phyloP scores from a whole-genome alignment of 2,329 filamentous ascomycete species.

The Aspergillus novoparasiticus region DNA sequence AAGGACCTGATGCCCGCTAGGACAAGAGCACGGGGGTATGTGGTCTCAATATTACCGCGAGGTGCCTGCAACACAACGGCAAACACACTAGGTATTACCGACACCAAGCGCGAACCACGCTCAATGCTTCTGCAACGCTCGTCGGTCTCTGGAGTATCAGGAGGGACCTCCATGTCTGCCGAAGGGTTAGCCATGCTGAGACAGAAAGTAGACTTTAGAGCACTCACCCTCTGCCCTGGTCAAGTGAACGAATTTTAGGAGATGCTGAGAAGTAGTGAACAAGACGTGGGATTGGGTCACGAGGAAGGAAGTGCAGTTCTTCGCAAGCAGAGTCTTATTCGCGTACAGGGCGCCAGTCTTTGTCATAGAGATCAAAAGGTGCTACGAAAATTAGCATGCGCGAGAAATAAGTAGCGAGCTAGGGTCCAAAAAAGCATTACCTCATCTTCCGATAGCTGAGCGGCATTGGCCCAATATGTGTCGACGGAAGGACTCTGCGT shows the following conservation, averaged over 20 bases:
- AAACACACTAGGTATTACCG: slow-evolving; percentile 85
- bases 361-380: slow-evolving; percentile 66
- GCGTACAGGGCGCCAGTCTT: slow-evolving; percentile 77
- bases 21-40: slow-evolving; percentile 90
- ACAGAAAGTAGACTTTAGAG: slow-evolving; percentile 15
- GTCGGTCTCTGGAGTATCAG: slow-evolving; percentile 86
- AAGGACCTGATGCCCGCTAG: slow-evolving; percentile 82
- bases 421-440: slow-evolving; percentile 27
- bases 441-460: slow-evolving; percentile 42
- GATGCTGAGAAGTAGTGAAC: slow-evolving; percentile 88
- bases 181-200: slow-evolving; percentile 25
- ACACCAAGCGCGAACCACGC: slow-evolving; percentile 81
- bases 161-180: slow-evolving; percentile 76
- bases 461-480: slow-evolving; percentile 42
- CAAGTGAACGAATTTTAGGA: slow-evolving; percentile 92
- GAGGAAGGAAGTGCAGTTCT: slow-evolving; percentile 90
- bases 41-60: slow-evolving; percentile 90
- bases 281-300: slow-evolving; percentile 81
- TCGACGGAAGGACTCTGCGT: slow-evolving; percentile 37
- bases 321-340: slow-evolving; percentile 71
- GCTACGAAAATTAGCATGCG: slow-evolving; percentile 35
- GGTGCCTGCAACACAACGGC: slow-evolving; percentile 92
- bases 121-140: slow-evolving; percentile 92
- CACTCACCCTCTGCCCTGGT: slow-evolving; percentile 62
- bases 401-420: neutral